Evolutionary conservation across 169 alveolate genomes (phyloP).

Genomic region (Plasmodium blacklocki): DNA sequence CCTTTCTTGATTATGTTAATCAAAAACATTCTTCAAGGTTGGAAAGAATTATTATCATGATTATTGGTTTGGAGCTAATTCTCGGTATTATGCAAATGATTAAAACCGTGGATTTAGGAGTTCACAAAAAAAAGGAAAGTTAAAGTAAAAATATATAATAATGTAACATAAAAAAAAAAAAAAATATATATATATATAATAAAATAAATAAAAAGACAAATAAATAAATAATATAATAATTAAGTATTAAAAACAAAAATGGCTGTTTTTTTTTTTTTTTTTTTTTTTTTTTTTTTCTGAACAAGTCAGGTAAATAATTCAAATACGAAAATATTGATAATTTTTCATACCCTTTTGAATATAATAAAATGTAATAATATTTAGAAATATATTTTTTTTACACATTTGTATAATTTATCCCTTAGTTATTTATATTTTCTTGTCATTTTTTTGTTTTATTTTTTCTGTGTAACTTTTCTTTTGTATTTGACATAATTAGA

Average conservation of each 20-base stretch:
- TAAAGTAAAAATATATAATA: slow-evolving; percentile 4
- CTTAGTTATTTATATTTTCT: no score
- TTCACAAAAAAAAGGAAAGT: background rate
- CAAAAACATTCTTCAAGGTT: slow-evolving; percentile 84
- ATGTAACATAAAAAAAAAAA: slow-evolving; percentile 17
- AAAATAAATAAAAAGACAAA: background rate
- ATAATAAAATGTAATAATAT: no score
- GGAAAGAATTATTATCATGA: slow-evolving; percentile 81
- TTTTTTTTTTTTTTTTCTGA: background rate
- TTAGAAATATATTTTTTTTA: no score
- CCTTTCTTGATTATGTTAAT: slow-evolving; percentile 82
- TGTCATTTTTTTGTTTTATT: no score
- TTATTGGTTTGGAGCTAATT: slow-evolving; percentile 80
- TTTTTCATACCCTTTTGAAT: no score
- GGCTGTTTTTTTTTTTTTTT: background rate
- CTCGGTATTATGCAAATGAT: slow-evolving; percentile 80
- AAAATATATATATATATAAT: background rate
- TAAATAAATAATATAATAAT: background rate
- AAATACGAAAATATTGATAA: no score
- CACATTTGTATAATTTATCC: no score
- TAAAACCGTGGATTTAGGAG: slow-evolving; percentile 21
- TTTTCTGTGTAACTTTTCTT: no score
- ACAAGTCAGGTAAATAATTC: no score
- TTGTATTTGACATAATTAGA: no score
- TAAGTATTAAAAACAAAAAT: background rate